Evolutionary conservation across 306 rosid genomes (phyloP).

Genomic region (Gastrolobium villosum): DNA sequence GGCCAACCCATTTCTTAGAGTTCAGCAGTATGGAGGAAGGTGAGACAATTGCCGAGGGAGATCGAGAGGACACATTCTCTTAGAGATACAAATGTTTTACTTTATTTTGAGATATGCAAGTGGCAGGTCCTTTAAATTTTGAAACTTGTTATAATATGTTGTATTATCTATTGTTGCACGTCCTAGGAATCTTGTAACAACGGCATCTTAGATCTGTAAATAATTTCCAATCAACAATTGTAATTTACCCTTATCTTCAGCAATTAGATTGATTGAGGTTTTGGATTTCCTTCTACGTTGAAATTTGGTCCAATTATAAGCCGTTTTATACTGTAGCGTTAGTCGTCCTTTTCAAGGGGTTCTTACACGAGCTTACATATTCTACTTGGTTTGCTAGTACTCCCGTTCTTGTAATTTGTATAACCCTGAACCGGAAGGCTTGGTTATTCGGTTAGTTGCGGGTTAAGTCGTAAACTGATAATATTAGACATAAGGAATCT

Average conservation of each 20-base stretch:
- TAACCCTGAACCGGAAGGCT: neutral
- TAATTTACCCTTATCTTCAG: neutral
- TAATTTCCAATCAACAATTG: constrained; percentile 8
- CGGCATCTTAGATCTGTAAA: constrained; percentile 36
- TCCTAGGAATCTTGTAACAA: constrained; percentile 29
- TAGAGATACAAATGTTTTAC: constrained; percentile 23
- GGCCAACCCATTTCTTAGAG: constrained; percentile 97
- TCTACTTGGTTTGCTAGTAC: neutral
- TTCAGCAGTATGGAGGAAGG: constrained; percentile 97
- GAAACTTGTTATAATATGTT: constrained; percentile 34
- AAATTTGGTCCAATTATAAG: neutral
- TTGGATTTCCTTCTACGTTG: neutral
- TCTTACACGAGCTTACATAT: too few species aligned
- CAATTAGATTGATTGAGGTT: constrained; percentile 6
- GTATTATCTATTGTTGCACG: constrained; percentile 31
- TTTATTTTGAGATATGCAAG: neutral
- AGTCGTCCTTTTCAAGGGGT: neutral
- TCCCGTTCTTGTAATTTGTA: neutral
- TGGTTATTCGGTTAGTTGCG: neutral
- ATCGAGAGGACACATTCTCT: constrained; percentile 85
- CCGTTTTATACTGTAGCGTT: neutral
- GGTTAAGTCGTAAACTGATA: too few species aligned
- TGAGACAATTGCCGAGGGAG: constrained; percentile 78
- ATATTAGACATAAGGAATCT: too few species aligned
- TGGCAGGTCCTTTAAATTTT: constrained; percentile 7